Evolutionary conservation across 1,139 yeast genomes (phyloP).

Genomic region (Suhomyces maxii): DNA sequence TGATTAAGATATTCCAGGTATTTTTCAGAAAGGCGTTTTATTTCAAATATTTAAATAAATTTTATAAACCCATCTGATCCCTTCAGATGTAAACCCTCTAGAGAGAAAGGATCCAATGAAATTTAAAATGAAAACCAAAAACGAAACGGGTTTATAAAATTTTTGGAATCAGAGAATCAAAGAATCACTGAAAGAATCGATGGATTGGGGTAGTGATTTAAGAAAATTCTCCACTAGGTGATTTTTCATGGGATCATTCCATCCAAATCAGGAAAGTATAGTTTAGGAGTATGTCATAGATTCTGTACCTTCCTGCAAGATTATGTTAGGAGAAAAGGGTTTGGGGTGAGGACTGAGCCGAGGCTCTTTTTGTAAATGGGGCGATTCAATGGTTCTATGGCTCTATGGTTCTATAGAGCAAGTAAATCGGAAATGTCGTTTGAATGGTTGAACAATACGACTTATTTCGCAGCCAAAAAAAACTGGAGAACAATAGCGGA

Average conservation of each 20-base stretch:
- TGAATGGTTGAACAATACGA: too few relatives aligned
- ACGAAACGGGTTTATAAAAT: too few relatives aligned
- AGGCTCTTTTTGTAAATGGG: background rate
- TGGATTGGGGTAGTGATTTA: background rate
- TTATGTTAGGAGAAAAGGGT: slow-evolving; percentile 2
- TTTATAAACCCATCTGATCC: too few relatives aligned
- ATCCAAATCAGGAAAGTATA: background rate
- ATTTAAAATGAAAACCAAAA: too few relatives aligned
- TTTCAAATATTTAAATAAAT: too few relatives aligned
- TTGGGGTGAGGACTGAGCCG: background rate
- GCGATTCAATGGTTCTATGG: background rate
- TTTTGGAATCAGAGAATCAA: too few relatives aligned
- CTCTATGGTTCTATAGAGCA: background rate
- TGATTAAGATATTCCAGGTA: too few relatives aligned
- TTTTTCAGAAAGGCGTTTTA: too few relatives aligned
- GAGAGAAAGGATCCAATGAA: too few relatives aligned
- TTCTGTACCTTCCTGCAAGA: slow-evolving; percentile 6
- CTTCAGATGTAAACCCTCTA: too few relatives aligned
- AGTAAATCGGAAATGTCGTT: background rate
- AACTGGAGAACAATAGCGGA: too few relatives aligned
- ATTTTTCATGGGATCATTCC: background rate
- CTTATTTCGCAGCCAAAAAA: slow-evolving; percentile 1
- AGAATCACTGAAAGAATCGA: background rate
- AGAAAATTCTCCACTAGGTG: background rate
- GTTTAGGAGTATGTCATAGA: background rate